Percentiles rank a stretch among this genome's conserved stretches.
Evolutionary conservation across 257 asterid species (phyloP).

Genomic region (Fraxinus anomala): DNA sequence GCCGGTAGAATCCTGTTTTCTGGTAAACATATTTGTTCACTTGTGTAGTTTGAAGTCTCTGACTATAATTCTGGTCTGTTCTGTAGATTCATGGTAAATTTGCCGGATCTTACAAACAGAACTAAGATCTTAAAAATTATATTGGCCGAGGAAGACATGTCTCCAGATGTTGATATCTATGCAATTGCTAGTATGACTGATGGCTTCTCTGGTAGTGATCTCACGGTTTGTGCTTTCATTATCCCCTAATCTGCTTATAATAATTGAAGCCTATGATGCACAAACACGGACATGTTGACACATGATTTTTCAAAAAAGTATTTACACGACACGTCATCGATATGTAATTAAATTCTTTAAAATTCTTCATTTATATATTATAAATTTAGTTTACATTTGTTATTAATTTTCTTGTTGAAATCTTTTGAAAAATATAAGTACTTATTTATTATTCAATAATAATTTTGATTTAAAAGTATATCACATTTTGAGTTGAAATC

Average conservation of each 20-base stretch:
- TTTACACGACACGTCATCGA: no score
- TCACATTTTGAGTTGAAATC: no score
- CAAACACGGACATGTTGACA: no score
- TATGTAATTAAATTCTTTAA: no score
- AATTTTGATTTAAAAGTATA: no score
- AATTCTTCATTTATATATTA: no score
- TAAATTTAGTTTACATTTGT: no score
- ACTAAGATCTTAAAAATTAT: slow-evolving; percentile 35
- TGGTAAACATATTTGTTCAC: not conserved
- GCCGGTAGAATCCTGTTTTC: slow-evolving; percentile 26
- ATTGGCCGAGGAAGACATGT: slow-evolving; percentile 35
- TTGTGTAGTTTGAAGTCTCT: not conserved
- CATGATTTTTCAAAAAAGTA: no score
- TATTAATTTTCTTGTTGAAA: no score
- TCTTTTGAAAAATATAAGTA: no score
- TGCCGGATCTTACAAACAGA: slow-evolving; percentile 37
- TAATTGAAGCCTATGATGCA: not conserved
- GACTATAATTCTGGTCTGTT: not conserved
- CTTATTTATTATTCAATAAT: no score
- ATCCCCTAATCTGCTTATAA: not conserved
- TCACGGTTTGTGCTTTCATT: slow-evolving; percentile 29
- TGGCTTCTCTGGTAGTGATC: slow-evolving; percentile 42
- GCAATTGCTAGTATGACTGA: slow-evolving; percentile 38
- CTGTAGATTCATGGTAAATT: slow-evolving; percentile 37
- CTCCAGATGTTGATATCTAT: slow-evolving; percentile 32